Percentiles rank a stretch among this genome's conserved stretches.
These are phyloP conservation scores for Xenoacremonium recifei DNA, from an alignment of 2,329 filamentous ascomycete species.

Conservation along the genomic window DNA sequence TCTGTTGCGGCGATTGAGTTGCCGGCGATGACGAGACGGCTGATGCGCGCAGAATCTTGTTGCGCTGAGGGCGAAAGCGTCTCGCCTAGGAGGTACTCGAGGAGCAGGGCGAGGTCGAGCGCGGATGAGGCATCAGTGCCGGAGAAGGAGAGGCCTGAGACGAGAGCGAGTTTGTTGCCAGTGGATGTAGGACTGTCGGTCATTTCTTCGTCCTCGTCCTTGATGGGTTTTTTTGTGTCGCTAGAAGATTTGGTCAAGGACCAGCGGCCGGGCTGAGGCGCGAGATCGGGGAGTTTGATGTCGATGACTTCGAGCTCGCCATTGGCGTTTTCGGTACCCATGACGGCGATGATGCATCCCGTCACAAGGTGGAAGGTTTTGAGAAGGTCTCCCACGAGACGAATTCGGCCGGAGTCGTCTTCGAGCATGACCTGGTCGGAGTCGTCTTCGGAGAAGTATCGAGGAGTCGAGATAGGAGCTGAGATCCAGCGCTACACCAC, in stretches of 20 bases:
- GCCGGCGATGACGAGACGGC: constrained; percentile 84
- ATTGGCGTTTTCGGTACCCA: constrained; percentile 89
- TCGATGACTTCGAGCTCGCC: constrained; percentile 93
- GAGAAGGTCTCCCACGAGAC: constrained; percentile 71
- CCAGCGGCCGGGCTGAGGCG: constrained; percentile 81
- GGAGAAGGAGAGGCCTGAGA: constrained; percentile 85
- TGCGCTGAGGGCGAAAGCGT: constrained; percentile 61
- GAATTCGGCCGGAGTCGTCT: constrained; percentile 88
- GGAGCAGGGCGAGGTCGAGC: constrained; percentile 72
- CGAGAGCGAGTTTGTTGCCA: constrained; percentile 72
- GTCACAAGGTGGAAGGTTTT: constrained; percentile 75
- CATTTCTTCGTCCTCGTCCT: constrained; percentile 58
- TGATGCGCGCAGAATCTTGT: constrained; percentile 63
- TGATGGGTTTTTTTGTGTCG: constrained; percentile 30
- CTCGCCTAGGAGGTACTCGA: constrained; percentile 88
- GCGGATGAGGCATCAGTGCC: constrained; percentile 70
- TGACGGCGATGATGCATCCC: constrained; percentile 88
- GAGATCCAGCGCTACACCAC: constrained; percentile 76
- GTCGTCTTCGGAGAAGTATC: constrained; percentile 66
- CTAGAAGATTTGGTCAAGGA: constrained; percentile 54
- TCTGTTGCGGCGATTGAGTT: constrained; percentile 76
- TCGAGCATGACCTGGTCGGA: constrained; percentile 80
- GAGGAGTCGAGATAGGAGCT: constrained; percentile 72
- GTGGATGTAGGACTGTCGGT: constrained; percentile 38
- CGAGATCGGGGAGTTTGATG: constrained; percentile 81